Evolutionary conservation across 306 rosid genomes (phyloP).

Genomic region (Rosa persica): DNA sequence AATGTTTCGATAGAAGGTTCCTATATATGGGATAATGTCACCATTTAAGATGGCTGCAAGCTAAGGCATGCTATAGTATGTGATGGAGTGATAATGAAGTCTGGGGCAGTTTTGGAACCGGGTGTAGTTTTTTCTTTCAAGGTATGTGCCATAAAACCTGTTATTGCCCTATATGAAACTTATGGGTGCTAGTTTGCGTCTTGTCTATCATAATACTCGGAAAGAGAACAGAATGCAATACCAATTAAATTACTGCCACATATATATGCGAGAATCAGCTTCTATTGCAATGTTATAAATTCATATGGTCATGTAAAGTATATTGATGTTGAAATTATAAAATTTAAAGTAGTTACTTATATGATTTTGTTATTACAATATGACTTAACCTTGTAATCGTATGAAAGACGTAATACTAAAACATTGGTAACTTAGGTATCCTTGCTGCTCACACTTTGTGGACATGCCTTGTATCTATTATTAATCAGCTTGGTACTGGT

Average conservation of each 20-base stretch:
- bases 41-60: slow-evolving; percentile 86
- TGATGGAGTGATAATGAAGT: slow-evolving; percentile 77
- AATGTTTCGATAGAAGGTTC: slow-evolving; percentile 83
- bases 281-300: background rate
- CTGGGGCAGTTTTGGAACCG: slow-evolving; percentile 81
- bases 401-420: background rate
- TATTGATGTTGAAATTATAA: background rate
- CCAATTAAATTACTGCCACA: background rate
- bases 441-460: background rate
- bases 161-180: slow-evolving; percentile 13
- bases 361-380: background rate
- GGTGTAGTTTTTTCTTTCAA: slow-evolving; percentile 89
- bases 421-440: background rate
- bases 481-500: slow-evolving; percentile 83
- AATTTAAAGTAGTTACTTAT: background rate
- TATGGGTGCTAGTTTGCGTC: slow-evolving; percentile 16
- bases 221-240: background rate
- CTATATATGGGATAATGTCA: slow-evolving; percentile 81
- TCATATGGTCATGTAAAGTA: slow-evolving; percentile 1
- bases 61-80: slow-evolving; percentile 84
- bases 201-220: slow-evolving; percentile 16
- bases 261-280: background rate
- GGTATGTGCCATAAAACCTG: slow-evolving; percentile 43
- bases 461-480: slow-evolving; percentile 5
- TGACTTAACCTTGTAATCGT: background rate